Evolutionary conservation across 345 rosid species (phyloP).

Genomic region (Acer yangbiense): DNA sequence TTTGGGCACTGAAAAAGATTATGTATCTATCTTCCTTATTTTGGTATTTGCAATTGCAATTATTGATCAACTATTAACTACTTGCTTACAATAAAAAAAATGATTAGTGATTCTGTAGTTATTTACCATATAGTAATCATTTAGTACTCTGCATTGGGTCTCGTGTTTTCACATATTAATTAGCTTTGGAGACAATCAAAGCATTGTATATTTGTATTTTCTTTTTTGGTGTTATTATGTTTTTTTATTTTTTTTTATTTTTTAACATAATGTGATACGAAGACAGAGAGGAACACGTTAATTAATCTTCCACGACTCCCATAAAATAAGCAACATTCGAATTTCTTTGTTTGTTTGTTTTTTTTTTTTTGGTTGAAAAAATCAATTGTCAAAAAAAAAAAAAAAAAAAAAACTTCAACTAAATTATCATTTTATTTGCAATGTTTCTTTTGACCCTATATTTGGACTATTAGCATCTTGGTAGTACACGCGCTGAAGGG

Average conservation of each 20-base stretch:
- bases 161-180: neutral
- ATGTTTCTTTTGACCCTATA: neutral
- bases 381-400: neutral
- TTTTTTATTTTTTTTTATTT: neutral
- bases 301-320: neutral
- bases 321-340: too few relatives aligned
- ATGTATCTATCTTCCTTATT: neutral
- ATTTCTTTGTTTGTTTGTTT: too few relatives aligned
- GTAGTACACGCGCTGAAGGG: conserved; percentile 19
- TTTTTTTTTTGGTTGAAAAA: too few relatives aligned
- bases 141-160: conserved; percentile 7
- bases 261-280: neutral
- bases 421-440: neutral
- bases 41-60: conserved; percentile 24
- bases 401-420: too few relatives aligned
- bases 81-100: neutral
- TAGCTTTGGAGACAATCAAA: neutral
- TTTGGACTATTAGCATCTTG: neutral
- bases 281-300: neutral
- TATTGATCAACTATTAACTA: conserved; percentile 26
- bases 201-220: neutral
- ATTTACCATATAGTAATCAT: neutral
- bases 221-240: neutral
- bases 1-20: conserved; percentile 8
- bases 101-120: conserved; percentile 6